Evolutionary conservation across 352 stramenopile genomes (phyloP).

Genomic region (Globisporangium canariense): DNA sequence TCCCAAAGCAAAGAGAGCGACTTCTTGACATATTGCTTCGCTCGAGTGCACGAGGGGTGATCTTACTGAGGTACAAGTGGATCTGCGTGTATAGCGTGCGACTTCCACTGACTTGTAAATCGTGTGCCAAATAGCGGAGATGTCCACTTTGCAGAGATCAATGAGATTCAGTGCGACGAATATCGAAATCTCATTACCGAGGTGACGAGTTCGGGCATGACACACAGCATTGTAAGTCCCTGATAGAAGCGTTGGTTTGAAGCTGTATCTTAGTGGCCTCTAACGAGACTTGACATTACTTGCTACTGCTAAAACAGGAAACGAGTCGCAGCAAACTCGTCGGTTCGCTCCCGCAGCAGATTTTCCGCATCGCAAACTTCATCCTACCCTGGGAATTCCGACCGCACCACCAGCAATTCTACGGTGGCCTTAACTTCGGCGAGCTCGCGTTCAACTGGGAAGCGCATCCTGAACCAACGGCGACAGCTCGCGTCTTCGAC

Average conservation of each 20-base stretch:
- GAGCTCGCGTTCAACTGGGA: constrained; percentile 90
- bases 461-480: constrained; percentile 22
- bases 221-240: constrained; percentile 55
- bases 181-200: constrained; percentile 61
- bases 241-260: neutral
- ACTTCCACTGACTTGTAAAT: neutral
- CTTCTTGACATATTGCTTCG: constrained; percentile 81
- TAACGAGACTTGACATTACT: neutral
- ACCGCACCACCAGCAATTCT: constrained; percentile 54
- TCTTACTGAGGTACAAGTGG: constrained; percentile 62
- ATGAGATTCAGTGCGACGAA: constrained; percentile 85
- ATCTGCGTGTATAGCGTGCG: too few species aligned
- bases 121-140: constrained; percentile 58
- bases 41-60: constrained; percentile 78
- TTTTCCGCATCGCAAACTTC: constrained; percentile 66
- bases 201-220: constrained; percentile 93
- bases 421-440: constrained; percentile 88
- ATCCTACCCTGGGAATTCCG: constrained; percentile 76
- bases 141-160: constrained; percentile 91
- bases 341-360: constrained; percentile 44
- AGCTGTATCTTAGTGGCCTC: neutral
- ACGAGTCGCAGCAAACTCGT: constrained; percentile 40
- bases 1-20: constrained; percentile 70
- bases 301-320: constrained; percentile 38
- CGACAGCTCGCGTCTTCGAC: constrained; percentile 21